Conservation (phyloP, 192 early-diverging fungal species). For the Oehlia diaphana region DNA sequence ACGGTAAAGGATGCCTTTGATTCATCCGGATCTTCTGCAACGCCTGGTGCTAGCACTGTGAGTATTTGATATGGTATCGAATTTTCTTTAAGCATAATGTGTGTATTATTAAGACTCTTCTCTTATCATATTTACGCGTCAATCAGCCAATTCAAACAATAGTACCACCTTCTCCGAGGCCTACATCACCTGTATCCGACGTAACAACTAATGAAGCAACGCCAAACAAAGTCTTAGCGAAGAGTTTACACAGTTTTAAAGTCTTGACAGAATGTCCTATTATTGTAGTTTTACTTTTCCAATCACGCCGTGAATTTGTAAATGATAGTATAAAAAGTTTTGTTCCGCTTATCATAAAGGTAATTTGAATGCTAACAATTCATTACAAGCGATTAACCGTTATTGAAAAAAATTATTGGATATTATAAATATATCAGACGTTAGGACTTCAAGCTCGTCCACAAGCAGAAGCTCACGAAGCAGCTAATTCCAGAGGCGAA, state of each 20-base stretch:
- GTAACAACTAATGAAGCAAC: slow-evolving; percentile 48
- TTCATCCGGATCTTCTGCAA: slow-evolving; percentile 57
- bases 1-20: slow-evolving; percentile 84
- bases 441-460: slow-evolving; percentile 55
- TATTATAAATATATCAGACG: slow-evolving; percentile 37
- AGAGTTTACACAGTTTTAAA: slow-evolving; percentile 89
- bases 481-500: slow-evolving; percentile 52
- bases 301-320: slow-evolving; percentile 83
- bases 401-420: too few relatives aligned
- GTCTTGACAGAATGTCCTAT: slow-evolving; percentile 98
- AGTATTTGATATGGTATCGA: background rate
- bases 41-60: slow-evolving; percentile 33
- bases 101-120: background rate
- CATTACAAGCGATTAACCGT: too few relatives aligned
- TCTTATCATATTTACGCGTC: background rate
- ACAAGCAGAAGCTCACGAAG: slow-evolving; percentile 52
- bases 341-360: slow-evolving; percentile 85
- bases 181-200: slow-evolving; percentile 74
- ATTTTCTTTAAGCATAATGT: background rate
- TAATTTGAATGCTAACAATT: slow-evolving; percentile 31
- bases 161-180: slow-evolving; percentile 61
- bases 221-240: slow-evolving; percentile 65
- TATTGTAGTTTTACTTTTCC: slow-evolving; percentile 93
- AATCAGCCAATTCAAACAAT: slow-evolving; percentile 38
- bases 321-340: slow-evolving; percentile 80